Evolutionary conservation across 495 filamentous ascomycete genomes (phyloP), one percentile per base, ranked within the genome.

Genomic region (Hypoxylon fuscum): DNA sequence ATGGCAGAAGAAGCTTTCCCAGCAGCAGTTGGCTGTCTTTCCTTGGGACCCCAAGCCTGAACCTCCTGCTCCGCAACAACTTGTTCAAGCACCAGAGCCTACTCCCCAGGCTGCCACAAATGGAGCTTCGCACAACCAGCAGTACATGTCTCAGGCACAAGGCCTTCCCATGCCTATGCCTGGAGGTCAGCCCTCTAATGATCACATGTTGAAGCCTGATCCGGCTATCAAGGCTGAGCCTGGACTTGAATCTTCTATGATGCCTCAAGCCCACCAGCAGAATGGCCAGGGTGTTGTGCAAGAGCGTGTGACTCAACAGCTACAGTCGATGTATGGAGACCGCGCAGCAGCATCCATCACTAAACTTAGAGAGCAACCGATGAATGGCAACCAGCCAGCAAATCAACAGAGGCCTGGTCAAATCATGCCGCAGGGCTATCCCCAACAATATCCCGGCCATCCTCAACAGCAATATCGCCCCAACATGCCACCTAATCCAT

Each of bases 1-100:
- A 76, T 99, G 96, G 96, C 94, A 97, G 76, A 81, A 84, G 54
- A 96, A 93, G 76, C 85, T 98, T 17, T 88, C 94, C 0, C 85
- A 86, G 64, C 83, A 92, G 43, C 83, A 88, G 42, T 85, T 96
- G 59, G 96, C 93, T 48, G 79, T 85, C 34, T 98, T 97, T 76
- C 96, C 96, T 18, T 99, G 96, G 96, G 96, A 98, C 69, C 95
- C 95, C 62, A 83, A 81, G 76, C 82, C 76, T 43, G 83, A 82
- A 31, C 77, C 77, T 49, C 77, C 77, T n/a, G 68, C 75, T 32
- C 41, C 58, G 57, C 43, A 40, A 9, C 69, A 69, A 21, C 55
- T 64, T 40, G 41, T 42, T 17, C 66, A 73, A 23, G 76, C 53
- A 38, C 69, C 61, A 45, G 72, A 64, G 53, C 67, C 72, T 43